Conservation (phyloP, 2,329 filamentous ascomycete genomes). For the Ceratocystis papillata region DNA sequence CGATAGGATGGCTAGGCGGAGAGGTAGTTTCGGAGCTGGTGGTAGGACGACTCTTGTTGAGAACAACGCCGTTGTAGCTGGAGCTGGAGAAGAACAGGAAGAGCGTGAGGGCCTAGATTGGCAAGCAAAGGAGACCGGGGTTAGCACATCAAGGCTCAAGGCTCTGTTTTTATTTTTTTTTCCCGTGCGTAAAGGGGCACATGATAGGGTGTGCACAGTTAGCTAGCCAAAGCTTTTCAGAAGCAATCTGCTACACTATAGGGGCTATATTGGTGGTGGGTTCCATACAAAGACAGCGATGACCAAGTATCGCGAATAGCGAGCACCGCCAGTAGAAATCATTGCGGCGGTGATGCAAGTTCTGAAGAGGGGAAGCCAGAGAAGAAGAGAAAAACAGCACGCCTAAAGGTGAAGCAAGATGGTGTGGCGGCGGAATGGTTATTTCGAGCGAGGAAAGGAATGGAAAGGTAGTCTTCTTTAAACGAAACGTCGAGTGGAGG, state of each 20-base stretch:
- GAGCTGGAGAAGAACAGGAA: slow-evolving; percentile 70
- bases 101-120: slow-evolving; percentile 51
- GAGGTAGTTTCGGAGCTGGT: slow-evolving; percentile 24
- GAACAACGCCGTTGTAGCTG: slow-evolving; percentile 35
- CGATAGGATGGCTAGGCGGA: slow-evolving; percentile 22
- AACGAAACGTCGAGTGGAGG: slow-evolving; percentile 9
- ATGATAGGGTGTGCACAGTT: not conserved
- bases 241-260: not conserved
- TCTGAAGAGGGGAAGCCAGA: not conserved
- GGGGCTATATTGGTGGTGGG: not conserved
- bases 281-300: slow-evolving; percentile 68
- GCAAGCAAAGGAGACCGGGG: slow-evolving; percentile 25
- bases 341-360: slow-evolving; percentile 27
- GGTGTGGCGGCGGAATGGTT: not conserved
- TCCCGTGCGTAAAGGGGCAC: slow-evolving; percentile 10
- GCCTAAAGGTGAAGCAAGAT: not conserved
- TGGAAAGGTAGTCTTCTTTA: slow-evolving; percentile 1
- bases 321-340: slow-evolving; percentile 59
- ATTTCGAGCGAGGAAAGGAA: not conserved
- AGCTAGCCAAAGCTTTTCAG: not conserved
- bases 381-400: slow-evolving; percentile 4
- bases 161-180: no score
- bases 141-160: slow-evolving; percentile 24
- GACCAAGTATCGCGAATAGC: slow-evolving; percentile 67
- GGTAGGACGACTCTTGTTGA: slow-evolving; percentile 28